Evolutionary conservation across 2,329 filamentous ascomycete genomes (phyloP), one percentile per base, ranked within the genome.

Genomic region (Cordyceps farinosa): DNA sequence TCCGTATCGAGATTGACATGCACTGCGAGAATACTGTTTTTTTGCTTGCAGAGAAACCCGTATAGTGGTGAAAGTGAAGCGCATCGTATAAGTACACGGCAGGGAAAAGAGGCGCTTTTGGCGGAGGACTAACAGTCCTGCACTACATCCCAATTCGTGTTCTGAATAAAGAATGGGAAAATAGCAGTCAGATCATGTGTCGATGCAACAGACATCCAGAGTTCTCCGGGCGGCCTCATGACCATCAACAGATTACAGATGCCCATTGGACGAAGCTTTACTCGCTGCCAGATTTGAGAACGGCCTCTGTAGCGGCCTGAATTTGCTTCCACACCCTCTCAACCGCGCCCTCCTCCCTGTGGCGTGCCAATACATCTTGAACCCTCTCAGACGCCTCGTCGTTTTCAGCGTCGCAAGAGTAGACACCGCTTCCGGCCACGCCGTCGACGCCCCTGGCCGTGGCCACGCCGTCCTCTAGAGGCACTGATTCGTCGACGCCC

Each of bases 251-350:
- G 22, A 22, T 22, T 22, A 22, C 11, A 8, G 13, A 30, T 51
- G 47, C 10, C 36, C 22, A 51, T 9, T 45, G 22, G 22, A 22
- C 22, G 15, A 2, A 22, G 22, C 11, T 7, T 17, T 8, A 32
- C 29, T 34, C 6, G 29, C 36, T 10, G 29, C 1, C 38, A 34
- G 48, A n/a, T 11, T 27, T 6, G 29, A 61, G 48, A 44, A 13
- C 11, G 3, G n/a, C 3, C 8, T 17, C n/a, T 30, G n/a, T 52
- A 36, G 38, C 29, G 7, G 34, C 29, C 17, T 52, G 17, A 6
- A 52, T 51, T 5, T 17, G n/a, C 57, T 51, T 51, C 34, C 47
- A 34, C 17, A 60, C 38, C 44, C 29, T 60, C 29, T 44, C 57
- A n/a, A 51, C 27, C 9, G 27, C 34, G 2, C 56, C 34, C 6